phyloP scores from a whole-genome alignment of 1,139 yeast species.

The Pichia sp. region DNA sequence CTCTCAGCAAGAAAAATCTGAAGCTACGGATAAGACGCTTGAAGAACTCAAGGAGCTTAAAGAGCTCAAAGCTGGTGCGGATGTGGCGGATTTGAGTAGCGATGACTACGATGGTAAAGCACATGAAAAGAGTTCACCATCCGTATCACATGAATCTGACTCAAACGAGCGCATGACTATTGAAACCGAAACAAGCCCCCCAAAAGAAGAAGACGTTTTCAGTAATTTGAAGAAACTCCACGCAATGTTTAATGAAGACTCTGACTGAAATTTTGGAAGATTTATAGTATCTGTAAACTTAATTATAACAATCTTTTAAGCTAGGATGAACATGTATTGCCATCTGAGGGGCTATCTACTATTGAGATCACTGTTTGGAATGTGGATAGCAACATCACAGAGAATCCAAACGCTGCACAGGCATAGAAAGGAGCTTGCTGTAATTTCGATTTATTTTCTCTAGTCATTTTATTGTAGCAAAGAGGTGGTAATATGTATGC shows the following conservation, averaged over 20 bases:
- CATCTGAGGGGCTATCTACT: conserved; percentile 32
- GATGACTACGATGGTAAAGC: too few species aligned
- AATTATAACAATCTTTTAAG: not conserved
- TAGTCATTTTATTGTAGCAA: conserved; percentile 64
- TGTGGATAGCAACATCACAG: conserved; percentile 74
- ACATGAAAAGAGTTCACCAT: too few species aligned
- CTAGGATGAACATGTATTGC: conserved; percentile 34
- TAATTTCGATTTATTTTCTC: conserved; percentile 34
- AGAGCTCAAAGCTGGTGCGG: too few species aligned
- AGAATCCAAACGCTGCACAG: conserved; percentile 64
- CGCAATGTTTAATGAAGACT: not conserved
- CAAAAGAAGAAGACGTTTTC: conserved; percentile 3
- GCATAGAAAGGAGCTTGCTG: conserved; percentile 49
- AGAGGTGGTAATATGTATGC: conserved; percentile 89
- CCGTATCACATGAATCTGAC: too few species aligned
- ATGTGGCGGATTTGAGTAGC: too few species aligned
- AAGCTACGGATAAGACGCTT: too few species aligned
- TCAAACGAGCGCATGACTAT: not conserved
- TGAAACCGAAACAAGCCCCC: not conserved
- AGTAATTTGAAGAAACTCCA: not conserved
- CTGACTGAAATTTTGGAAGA: conserved; percentile 1
- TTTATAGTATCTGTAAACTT: not conserved
- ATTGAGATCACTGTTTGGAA: conserved; percentile 58
- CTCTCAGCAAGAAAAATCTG: too few species aligned
- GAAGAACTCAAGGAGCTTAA: too few species aligned